Conservation (phyloP, 139 green algal species). For the Micractinium conductrix region DNA sequence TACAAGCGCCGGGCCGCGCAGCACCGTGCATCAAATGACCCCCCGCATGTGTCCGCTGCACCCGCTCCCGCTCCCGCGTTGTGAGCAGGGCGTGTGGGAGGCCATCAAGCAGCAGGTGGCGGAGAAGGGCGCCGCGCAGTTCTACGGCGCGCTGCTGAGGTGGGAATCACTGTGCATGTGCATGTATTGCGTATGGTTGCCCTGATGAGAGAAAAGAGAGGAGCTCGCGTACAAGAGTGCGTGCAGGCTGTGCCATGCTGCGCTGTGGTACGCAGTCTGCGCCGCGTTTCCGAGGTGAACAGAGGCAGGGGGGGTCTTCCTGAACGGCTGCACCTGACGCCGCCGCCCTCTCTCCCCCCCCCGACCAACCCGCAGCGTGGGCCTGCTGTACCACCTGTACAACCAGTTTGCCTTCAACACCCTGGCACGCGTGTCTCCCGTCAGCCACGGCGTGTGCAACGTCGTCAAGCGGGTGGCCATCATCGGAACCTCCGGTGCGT, state of each 20-base stretch:
- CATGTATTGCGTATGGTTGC: too few species aligned
- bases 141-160: constrained; percentile 83
- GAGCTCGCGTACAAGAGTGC: too few species aligned
- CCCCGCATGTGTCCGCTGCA: too few species aligned
- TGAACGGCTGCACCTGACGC: background rate
- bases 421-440: constrained; percentile 91
- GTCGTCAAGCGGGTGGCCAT: constrained; percentile 99
- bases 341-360: background rate
- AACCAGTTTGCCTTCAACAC: constrained; percentile 99
- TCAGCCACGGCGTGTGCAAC: constrained; percentile 99
- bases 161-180: too few species aligned
- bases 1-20: too few species aligned
- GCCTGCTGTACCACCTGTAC: constrained; percentile 99
- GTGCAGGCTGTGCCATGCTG: too few species aligned
- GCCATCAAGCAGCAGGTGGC: constrained; percentile 47
- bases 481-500: constrained; percentile 86
- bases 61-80: too few species aligned
- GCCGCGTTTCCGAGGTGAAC: too few species aligned
- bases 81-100: constrained; percentile 68
- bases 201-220: too few species aligned
- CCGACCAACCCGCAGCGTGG: constrained; percentile 66
- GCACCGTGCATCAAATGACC: too few species aligned
- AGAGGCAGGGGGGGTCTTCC: too few species aligned
- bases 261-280: too few species aligned
- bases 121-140: constrained; percentile 60